Evolutionary conservation across 768 basidiomycete genomes (phyloP), one percentile per base, ranked within the genome.

Genomic region (Hygrophoropsis aurantiaca): DNA sequence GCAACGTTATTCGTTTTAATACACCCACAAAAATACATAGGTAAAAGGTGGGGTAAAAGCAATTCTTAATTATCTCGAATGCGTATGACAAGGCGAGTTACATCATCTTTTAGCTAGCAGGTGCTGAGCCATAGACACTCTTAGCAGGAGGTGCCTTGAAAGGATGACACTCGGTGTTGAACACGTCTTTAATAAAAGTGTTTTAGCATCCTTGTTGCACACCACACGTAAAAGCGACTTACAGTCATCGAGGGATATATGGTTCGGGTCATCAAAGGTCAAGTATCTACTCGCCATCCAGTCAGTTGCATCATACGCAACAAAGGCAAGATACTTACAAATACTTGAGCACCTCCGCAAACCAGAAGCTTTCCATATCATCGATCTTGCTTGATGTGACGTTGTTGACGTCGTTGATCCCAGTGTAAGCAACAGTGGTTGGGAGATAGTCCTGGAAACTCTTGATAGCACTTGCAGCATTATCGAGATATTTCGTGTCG

Each of bases 291-390:
- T 16, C 5, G 27, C 2, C 27, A 30, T 3, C 16, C n/a, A 25
- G 23, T 42, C 1, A 11, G 6, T 11, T 21, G 3, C n/a, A 33
- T n/a, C n/a, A 27, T 16, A 4, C 20, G 15, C 16, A 18, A 11
- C 23, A 15, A 6, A 23, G n/a, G n/a, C 27, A 42, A 20, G 26
- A 1, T 8, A 59, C 58, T 60, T 44, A 87, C 82, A 89, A 54
- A 58, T 90, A 88, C 61, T 89, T 88, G 58, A 89, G 65, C 36
- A 84, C 83, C 67, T 90, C 88, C 0, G 81, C 84, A 50, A 85
- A 88, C 61, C 73, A 75, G 62, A 80, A 90, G 53, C 83, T 86
- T 63, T 82, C 74, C 54, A 75, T 84, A 49, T 83, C 79, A 53
- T 89, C 79, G n/a, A 82, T 73, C 54, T 73, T 62, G 6, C 55